These are phyloP conservation scores for Conidiobolus incongruus DNA, from an alignment of 371 early-diverging fungal genomes.

Conservation along the genomic window DNA sequence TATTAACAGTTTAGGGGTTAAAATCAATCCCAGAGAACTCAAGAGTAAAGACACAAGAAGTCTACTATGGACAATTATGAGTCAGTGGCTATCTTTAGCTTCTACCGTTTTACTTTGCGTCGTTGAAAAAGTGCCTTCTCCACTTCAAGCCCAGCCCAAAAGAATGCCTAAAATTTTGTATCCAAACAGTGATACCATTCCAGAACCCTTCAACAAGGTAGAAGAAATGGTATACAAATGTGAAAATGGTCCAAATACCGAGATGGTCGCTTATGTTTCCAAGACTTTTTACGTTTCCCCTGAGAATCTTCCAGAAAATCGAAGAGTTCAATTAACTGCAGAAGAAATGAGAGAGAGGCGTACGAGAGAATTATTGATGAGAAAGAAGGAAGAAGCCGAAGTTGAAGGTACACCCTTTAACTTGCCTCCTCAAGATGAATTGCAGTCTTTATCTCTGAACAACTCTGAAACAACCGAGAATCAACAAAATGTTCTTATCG, in stretches of 20 bases:
- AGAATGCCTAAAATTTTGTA: conserved; percentile 62
- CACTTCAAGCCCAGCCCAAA: conserved; percentile 50
- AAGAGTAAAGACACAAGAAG: conserved; percentile 59
- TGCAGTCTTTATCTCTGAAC: conserved; percentile 3
- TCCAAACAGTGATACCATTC: conserved; percentile 17
- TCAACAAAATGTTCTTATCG: conserved; percentile 35
- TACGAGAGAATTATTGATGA: conserved; percentile 21
- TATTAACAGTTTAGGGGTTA: conserved; percentile 58
- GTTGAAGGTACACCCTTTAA: conserved; percentile 8
- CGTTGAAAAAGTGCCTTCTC: conserved; percentile 75
- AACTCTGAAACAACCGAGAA: conserved; percentile 12
- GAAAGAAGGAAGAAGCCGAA: conserved; percentile 11
- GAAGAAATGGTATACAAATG: conserved; percentile 39
- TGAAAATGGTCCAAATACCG: conserved; percentile 20
- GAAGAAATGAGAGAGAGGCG: conserved; percentile 76
- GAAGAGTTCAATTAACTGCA: conserved; percentile 43
- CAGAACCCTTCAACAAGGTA: conserved; percentile 16
- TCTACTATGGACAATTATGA: conserved; percentile 53
- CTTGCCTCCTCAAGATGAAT: conserved; percentile 8
- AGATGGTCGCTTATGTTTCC: conserved; percentile 67
- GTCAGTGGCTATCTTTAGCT: conserved; percentile 63
- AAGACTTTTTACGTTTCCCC: conserved; percentile 79
- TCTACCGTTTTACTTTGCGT: conserved; percentile 51
- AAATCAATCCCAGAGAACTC: conserved; percentile 70
- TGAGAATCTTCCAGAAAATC: conserved; percentile 43